These are phyloP conservation scores for Eutypella sp. DNA, from an alignment of 2,329 filamentous ascomycete genomes.

Conservation along the genomic window DNA sequence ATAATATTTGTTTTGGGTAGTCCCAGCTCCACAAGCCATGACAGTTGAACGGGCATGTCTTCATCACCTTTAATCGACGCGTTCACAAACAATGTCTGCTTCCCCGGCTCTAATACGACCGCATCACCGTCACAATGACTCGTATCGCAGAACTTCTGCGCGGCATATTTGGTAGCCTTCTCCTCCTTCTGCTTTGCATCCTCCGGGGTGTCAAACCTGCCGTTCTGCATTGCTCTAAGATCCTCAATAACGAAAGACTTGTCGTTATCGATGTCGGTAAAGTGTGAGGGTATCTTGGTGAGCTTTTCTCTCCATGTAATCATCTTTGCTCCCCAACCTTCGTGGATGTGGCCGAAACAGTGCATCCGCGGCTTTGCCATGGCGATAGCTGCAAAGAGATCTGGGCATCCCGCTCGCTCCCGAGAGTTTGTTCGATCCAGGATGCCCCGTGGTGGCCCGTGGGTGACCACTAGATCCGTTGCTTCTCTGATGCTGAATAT, in stretches of 20 bases:
- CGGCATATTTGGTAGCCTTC: slow-evolving; percentile 16
- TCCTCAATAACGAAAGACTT: slow-evolving; percentile 31
- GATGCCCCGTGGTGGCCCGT: slow-evolving; percentile 49
- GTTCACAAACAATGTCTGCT: slow-evolving; percentile 56
- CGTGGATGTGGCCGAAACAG: slow-evolving; percentile 57
- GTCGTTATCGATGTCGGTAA: slow-evolving; percentile 39
- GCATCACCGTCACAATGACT: slow-evolving; percentile 35
- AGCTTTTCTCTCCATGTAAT: slow-evolving; percentile 42
- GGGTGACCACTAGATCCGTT: slow-evolving; percentile 47
- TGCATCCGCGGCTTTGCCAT: slow-evolving; percentile 41
- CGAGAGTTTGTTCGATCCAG: slow-evolving; percentile 36
- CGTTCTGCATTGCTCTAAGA: slow-evolving; percentile 22
- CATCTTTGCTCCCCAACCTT: slow-evolving; percentile 52
- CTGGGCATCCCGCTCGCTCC: slow-evolving; percentile 35
- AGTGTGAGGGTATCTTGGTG: slow-evolving; percentile 28
- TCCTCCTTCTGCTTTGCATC: slow-evolving; percentile 7
- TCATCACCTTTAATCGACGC: slow-evolving; percentile 47
- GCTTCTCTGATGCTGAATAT: slow-evolving; percentile 29
- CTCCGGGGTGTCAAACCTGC: slow-evolving; percentile 14
- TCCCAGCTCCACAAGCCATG: slow-evolving; percentile 50
- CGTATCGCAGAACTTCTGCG: slow-evolving; percentile 28
- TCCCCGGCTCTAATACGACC: slow-evolving; percentile 29
- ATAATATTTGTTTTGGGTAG: too few relatives aligned
- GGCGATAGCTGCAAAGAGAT: slow-evolving; percentile 42
- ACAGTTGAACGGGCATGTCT: slow-evolving; percentile 35